Evolutionary conservation across 805 yeast genomes (phyloP).

Genomic region (Kodamaea laetipori): DNA sequence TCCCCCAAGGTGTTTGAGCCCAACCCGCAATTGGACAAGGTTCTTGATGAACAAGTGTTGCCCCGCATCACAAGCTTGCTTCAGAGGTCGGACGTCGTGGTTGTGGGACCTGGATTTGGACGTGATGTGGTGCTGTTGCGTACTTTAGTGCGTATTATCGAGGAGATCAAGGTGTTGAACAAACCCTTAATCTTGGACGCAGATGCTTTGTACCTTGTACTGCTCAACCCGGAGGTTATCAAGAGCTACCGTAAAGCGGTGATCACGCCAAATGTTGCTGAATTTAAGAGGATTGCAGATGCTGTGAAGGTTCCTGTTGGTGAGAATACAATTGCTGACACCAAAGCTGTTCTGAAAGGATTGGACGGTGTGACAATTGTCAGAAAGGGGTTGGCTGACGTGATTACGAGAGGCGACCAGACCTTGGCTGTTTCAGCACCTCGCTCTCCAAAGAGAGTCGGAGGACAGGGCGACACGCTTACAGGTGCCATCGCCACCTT

Average conservation of each 20-base stretch:
- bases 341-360: constrained; percentile 40
- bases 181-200: constrained; percentile 87
- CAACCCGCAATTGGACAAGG: constrained; percentile 26
- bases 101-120: constrained; percentile 94
- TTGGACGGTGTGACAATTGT: constrained; percentile 64
- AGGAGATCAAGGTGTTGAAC: constrained; percentile 53
- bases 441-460: constrained; percentile 82
- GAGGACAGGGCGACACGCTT: constrained; percentile 96
- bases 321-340: constrained; percentile 12
- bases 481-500: constrained; percentile 85
- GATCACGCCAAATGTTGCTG: constrained; percentile 88
- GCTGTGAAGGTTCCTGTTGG: constrained; percentile 40
- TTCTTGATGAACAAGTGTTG: constrained; percentile 48
- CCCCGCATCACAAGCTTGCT: constrained; percentile 59
- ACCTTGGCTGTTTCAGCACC: constrained; percentile 44
- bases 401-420: constrained; percentile 54
- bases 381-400: constrained; percentile 71
- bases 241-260: constrained; percentile 61
- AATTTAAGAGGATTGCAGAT: constrained; percentile 69
- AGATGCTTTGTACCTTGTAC: constrained; percentile 74
- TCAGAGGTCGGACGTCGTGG: constrained; percentile 73
- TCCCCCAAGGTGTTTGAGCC: constrained; percentile 20
- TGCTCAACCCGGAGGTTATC: constrained; percentile 56
- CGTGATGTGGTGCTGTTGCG: constrained; percentile 70
- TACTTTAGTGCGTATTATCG: constrained; percentile 58